Evolutionary conservation across 768 basidiomycete genomes (phyloP).

Genomic region (Sarcomyxa edulis): DNA sequence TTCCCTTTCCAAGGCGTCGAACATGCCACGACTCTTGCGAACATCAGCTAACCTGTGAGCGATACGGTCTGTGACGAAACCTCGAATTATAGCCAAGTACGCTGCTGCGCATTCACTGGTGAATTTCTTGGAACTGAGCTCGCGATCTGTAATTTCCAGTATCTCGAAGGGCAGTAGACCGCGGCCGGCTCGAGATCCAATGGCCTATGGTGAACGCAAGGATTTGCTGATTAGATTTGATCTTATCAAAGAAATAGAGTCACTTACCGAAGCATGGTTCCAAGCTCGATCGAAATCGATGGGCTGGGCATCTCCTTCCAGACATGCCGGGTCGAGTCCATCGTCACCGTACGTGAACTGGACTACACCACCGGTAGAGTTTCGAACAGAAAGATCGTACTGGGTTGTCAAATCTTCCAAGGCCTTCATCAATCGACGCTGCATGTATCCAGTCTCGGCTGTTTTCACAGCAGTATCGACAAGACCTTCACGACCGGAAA

Average conservation of each 20-base stretch:
- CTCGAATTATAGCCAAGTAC: slow-evolving; percentile 63
- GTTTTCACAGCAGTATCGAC: slow-evolving; percentile 99
- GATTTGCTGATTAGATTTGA: not conserved
- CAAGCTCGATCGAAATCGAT: slow-evolving; percentile 86
- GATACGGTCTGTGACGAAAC: slow-evolving; percentile 67
- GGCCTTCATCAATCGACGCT: slow-evolving; percentile 97
- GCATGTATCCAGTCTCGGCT: slow-evolving; percentile 99
- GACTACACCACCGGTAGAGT: slow-evolving; percentile 90
- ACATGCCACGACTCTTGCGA: slow-evolving; percentile 75
- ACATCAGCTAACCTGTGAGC: slow-evolving; percentile 60
- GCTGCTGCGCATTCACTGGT: slow-evolving; percentile 65
- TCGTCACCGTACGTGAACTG: slow-evolving; percentile 98
- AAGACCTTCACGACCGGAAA: slow-evolving; percentile 95
- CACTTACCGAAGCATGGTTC: slow-evolving; percentile 71
- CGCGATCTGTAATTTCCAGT: slow-evolving; percentile 60
- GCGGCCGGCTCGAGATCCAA: slow-evolving; percentile 51
- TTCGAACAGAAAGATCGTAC: slow-evolving; percentile 94
- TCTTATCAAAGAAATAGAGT: not conserved
- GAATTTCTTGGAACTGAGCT: slow-evolving; percentile 54
- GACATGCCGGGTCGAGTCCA: slow-evolving; percentile 91
- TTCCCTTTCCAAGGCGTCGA: slow-evolving; percentile 68
- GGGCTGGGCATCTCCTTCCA: slow-evolving; percentile 90
- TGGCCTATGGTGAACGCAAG: slow-evolving; percentile 41
- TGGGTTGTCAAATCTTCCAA: slow-evolving; percentile 95
- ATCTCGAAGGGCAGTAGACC: slow-evolving; percentile 87